Percentiles rank a stretch among this genome's conserved stretches.
Evolutionary conservation across 2,329 filamentous ascomycete species (phyloP).

Genomic region (Ophiocordyceps camponoti-floridani): DNA sequence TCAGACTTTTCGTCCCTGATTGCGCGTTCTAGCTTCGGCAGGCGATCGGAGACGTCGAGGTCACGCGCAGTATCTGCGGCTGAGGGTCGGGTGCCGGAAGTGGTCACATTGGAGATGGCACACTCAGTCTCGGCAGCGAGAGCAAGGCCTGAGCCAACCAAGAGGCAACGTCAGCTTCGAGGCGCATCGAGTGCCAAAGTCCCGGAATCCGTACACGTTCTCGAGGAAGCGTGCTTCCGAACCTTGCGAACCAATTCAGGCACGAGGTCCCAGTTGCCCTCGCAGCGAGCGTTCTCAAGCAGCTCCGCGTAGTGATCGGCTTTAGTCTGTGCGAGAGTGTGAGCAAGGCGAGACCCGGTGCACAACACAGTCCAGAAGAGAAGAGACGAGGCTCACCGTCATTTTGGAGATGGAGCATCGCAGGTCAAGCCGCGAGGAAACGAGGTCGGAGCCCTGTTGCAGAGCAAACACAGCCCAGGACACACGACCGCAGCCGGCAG

Average conservation of each 20-base stretch:
- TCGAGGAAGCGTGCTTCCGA: slow-evolving; percentile 76
- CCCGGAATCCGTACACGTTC: slow-evolving; percentile 51
- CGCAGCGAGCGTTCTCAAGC: slow-evolving; percentile 74
- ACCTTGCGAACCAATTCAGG: slow-evolving; percentile 85
- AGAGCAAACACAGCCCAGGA: too few relatives aligned
- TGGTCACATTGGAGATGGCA: slow-evolving; percentile 38
- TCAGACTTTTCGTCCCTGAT: slow-evolving; percentile 38
- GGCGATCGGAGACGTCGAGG: slow-evolving; percentile 24
- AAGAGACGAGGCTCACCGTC: slow-evolving; percentile 15
- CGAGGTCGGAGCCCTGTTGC: not conserved
- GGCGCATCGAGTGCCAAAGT: not conserved
- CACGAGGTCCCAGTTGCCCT: slow-evolving; percentile 71
- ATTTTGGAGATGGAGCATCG: slow-evolving; percentile 9
- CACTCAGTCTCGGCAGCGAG: slow-evolving; percentile 53
- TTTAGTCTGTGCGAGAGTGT: slow-evolving; percentile 50
- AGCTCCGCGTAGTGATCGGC: slow-evolving; percentile 63
- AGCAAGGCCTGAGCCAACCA: slow-evolving; percentile 36
- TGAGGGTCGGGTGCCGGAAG: slow-evolving; percentile 20
- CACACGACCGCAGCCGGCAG: too few relatives aligned
- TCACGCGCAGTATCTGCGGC: slow-evolving; percentile 22
- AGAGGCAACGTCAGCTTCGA: not conserved
- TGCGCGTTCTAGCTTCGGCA: slow-evolving; percentile 33
- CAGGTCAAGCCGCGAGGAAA: not conserved
- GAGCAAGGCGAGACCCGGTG: not conserved
- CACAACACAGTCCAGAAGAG: not conserved